Conservation (phyloP, 208 protist species). For the Tritrichomonas musculus region DNA sequence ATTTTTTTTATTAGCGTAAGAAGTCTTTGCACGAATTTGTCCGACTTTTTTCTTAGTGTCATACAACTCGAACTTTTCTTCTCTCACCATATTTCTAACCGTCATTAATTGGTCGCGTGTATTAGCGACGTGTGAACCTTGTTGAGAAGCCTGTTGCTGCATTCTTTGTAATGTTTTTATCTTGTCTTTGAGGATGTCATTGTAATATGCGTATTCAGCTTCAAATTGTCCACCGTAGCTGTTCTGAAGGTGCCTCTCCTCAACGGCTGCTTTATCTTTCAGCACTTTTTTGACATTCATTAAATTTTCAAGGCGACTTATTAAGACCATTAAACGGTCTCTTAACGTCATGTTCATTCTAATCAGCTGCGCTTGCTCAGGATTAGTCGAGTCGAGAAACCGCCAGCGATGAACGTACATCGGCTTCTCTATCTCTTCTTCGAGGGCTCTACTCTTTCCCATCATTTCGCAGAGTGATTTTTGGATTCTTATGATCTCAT, state of each 20-base stretch:
- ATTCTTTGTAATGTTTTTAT: not conserved
- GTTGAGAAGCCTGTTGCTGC: not conserved
- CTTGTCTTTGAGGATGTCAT: not conserved
- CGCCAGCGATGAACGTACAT: conserved; percentile 97
- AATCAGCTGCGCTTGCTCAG: conserved; percentile 88
- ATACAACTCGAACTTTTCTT: not conserved
- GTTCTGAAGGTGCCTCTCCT: not conserved
- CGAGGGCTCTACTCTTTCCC: conserved; percentile 64
- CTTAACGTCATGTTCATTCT: conserved; percentile 57
- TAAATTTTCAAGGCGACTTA: not conserved
- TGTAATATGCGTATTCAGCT: not conserved
- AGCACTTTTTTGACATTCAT: not conserved
- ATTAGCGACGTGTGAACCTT: not conserved
- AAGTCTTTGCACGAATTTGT: not conserved
- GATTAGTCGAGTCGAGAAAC: conserved; percentile 72
- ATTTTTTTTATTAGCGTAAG: not conserved
- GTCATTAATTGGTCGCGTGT: not conserved
- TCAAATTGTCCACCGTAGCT: not conserved
- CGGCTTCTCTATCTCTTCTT: conserved; percentile 87
- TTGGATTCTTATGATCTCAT: not conserved
- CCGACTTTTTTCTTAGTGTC: not conserved
- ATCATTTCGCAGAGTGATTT: conserved; percentile 30
- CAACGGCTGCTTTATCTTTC: not conserved
- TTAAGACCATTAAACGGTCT: not conserved
- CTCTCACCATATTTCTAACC: not conserved